Conservation (phyloP, 1,284 basidiomycete genomes). For the Boletus hoseneyae region DNA sequence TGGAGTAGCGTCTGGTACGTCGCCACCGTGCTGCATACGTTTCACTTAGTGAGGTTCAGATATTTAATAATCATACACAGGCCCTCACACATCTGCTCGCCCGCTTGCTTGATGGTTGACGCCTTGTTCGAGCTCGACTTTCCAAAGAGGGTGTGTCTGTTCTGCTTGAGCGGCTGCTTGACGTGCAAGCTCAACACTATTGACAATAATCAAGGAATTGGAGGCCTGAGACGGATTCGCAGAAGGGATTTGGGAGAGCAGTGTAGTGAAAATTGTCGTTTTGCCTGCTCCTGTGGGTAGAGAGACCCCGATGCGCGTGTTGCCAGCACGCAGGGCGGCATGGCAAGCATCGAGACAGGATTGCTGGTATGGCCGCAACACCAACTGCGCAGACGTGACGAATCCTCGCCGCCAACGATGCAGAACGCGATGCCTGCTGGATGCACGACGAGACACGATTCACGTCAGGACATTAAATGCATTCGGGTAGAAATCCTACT, state of each 20-base stretch:
- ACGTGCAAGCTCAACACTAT: slow-evolving; percentile 82
- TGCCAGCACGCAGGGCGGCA: slow-evolving; percentile 60
- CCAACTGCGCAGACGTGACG: slow-evolving; percentile 8
- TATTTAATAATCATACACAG: neutral
- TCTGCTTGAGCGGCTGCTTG: slow-evolving; percentile 81
- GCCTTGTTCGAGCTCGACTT: slow-evolving; percentile 92
- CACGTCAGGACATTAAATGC: slow-evolving; percentile 1
- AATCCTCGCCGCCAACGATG: too few relatives aligned
- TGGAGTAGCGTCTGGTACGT: slow-evolving; percentile 88
- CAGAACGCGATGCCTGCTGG: too few relatives aligned
- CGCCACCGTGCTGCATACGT: slow-evolving; percentile 70
- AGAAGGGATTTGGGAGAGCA: slow-evolving; percentile 60
- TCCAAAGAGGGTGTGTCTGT: slow-evolving; percentile 67
- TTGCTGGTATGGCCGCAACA: slow-evolving; percentile 87
- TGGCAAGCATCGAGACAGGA: slow-evolving; percentile 81
- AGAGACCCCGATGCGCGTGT: slow-evolving; percentile 85
- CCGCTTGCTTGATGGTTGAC: slow-evolving; percentile 74
- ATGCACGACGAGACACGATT: too few relatives aligned
- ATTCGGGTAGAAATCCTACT: slow-evolving; percentile 22
- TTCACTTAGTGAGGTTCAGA: neutral
- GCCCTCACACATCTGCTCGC: slow-evolving; percentile 75
- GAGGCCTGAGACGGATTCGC: slow-evolving; percentile 44
- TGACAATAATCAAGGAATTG: slow-evolving; percentile 80
- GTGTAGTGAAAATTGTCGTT: slow-evolving; percentile 86
- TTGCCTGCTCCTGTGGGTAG: slow-evolving; percentile 92